phyloP scores from a whole-genome alignment of 331 rosid genomes.

The Stylosanthes scabra region DNA sequence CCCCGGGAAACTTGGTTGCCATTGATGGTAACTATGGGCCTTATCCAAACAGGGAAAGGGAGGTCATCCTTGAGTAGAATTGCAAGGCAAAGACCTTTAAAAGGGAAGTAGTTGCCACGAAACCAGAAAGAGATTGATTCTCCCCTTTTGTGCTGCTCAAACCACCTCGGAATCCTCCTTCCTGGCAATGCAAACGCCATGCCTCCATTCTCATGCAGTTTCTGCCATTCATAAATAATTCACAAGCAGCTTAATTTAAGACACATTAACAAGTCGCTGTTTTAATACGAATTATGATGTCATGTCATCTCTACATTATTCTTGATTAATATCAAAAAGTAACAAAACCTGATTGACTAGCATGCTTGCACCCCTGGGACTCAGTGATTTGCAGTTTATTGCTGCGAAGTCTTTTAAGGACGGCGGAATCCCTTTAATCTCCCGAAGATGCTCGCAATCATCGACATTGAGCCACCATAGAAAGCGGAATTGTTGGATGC shows the following conservation, averaged over 20 bases:
- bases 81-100: neutral
- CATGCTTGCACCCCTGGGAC: neutral
- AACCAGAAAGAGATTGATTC: slow-evolving; percentile 1
- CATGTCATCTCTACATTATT: neutral
- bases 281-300: too few relatives aligned
- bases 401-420: neutral
- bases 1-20: neutral
- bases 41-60: neutral
- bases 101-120: neutral
- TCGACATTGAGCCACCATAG: neutral
- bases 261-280: too few relatives aligned
- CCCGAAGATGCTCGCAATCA: slow-evolving; percentile 3
- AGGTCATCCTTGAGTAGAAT: neutral
- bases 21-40: neutral
- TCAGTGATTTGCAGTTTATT: neutral
- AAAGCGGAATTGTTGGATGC: neutral
- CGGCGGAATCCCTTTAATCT: slow-evolving; percentile 30
- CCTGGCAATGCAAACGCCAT: too few relatives aligned
- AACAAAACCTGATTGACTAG: slow-evolving; percentile 8
- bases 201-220: too few relatives aligned
- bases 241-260: neutral
- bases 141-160: neutral
- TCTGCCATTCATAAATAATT: too few relatives aligned
- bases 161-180: slow-evolving; percentile 6
- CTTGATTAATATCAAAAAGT: neutral